Evolutionary conservation across 139 green algal genomes (phyloP), one percentile per base, ranked within the genome.

Genomic region (Asterochloris sp.): DNA sequence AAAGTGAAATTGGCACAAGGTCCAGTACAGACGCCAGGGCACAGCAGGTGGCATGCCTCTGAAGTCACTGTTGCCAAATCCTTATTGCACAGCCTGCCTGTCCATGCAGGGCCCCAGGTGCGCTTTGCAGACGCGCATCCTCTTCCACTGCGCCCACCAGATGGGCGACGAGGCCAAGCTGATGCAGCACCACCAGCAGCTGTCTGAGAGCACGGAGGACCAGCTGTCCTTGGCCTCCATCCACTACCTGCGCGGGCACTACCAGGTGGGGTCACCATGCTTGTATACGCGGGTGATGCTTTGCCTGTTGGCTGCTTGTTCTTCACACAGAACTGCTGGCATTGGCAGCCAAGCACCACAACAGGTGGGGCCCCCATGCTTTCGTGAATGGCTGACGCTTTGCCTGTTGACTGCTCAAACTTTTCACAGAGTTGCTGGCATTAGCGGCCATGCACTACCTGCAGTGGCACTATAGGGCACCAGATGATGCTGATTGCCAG

Each of bases 141-240:
- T 96, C 68, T 95, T 96, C 81, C 93, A 97, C 80, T 87, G 83
- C 61, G 91, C 91, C 1, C 90, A 97, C 83, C 91, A 90, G 75
- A 69, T 85, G 60, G 79, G 82, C 67, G 90, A 96, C 76, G 92
- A 97, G 80, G 82, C 82, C 19, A 92, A 91, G 73, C 87, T 96
- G 28, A 92, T 96, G 92, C 73, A 89, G 60, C 91, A 89, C 74
- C 92, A 95, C 83, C 83, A 89, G 73, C 82, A 92, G 76, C 86
- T 97, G 38, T 89, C 85, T n/a, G 90, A 96, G 27, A 86, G 73
- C 68, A 85, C 91, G 11, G 93, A 95, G 80, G 94, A 97, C 85
- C 92, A 95, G 85, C 91, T 97, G 10, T 91, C 85, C 9, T 84
- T 97, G 17, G 94, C 94, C 16, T 85, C 85, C 28, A 81, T 94